These are phyloP conservation scores for Didymella pinodella DNA, from an alignment of 2,329 filamentous ascomycete species.

Conservation along the genomic window DNA sequence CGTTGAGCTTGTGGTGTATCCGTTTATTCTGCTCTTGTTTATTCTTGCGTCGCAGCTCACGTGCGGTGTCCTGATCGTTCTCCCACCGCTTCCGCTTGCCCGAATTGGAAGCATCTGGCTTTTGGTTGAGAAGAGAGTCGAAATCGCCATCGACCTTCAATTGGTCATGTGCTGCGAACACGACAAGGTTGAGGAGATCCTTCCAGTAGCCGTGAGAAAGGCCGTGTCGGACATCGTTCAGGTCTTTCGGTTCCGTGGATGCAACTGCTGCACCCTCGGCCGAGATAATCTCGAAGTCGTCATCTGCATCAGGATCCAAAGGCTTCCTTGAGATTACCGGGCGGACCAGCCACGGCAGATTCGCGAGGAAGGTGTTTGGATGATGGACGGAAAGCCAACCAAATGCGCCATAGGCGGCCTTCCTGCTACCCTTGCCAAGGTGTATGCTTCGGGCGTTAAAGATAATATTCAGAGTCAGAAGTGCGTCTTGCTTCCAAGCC, in stretches of 20 bases:
- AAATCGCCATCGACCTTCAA: constrained; percentile 2
- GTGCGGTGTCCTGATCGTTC: not conserved
- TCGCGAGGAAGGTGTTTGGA: not conserved
- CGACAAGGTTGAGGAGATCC: constrained; percentile 5
- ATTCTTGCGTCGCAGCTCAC: constrained; percentile 2
- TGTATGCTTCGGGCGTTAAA: constrained; percentile 70
- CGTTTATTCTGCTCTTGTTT: constrained; percentile 3
- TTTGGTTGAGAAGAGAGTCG: not conserved
- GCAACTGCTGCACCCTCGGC: not conserved
- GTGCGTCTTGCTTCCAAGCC: constrained; percentile 60
- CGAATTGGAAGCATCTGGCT: not conserved
- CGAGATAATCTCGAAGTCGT: not conserved
- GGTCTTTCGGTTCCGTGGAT: not conserved
- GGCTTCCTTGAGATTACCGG: not conserved
- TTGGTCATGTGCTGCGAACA: constrained; percentile 4
- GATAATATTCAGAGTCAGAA: constrained; percentile 65
- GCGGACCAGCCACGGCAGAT: not conserved
- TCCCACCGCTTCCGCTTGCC: constrained; percentile 5
- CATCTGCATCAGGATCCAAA: not conserved
- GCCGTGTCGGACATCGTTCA: not conserved
- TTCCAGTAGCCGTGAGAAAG: constrained; percentile 5
- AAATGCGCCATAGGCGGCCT: constrained; percentile 1
- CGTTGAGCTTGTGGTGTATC: not conserved
- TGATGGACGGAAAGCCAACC: not conserved
- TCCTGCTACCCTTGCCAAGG: constrained; percentile 63